Evolutionary conservation across 2,329 filamentous ascomycete species (phyloP).

Genomic region (Scedosporium boydii): DNA sequence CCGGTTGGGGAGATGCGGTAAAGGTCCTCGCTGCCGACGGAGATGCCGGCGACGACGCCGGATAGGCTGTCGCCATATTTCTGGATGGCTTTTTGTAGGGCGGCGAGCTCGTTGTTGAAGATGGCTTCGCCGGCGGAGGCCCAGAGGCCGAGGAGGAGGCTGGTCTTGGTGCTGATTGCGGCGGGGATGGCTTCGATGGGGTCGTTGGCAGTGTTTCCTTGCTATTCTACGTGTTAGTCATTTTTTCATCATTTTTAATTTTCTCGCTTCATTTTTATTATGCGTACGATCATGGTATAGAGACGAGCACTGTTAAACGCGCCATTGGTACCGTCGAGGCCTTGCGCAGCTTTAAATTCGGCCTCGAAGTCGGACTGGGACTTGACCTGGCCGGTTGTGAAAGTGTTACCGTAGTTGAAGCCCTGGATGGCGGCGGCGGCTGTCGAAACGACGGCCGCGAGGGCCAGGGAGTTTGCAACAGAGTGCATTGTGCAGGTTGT

Average conservation of each 20-base stretch:
- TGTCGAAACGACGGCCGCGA: slow-evolving; percentile 6
- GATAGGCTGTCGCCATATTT: slow-evolving; percentile 59
- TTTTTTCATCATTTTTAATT: too few relatives aligned
- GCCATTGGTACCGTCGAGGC: slow-evolving; percentile 52
- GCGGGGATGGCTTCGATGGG: slow-evolving; percentile 69
- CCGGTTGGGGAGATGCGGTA: slow-evolving; percentile 71
- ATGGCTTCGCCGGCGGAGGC: slow-evolving; percentile 53
- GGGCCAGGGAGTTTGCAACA: slow-evolving; percentile 1
- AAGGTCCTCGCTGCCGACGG: slow-evolving; percentile 77
- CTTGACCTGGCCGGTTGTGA: slow-evolving; percentile 51
- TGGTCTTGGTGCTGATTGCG: slow-evolving; percentile 70
- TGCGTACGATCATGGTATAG: slow-evolving; percentile 58
- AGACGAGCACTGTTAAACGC: slow-evolving; percentile 59
- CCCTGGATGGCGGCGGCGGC: slow-evolving; percentile 39
- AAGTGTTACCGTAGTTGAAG: slow-evolving; percentile 64
- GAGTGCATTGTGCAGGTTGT: slow-evolving; percentile 8
- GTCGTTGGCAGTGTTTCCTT: slow-evolving; percentile 54
- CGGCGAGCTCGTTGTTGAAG: slow-evolving; percentile 65
- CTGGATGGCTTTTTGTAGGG: slow-evolving; percentile 58
- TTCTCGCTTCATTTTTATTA: background rate
- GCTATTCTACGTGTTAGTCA: slow-evolving; percentile 28
- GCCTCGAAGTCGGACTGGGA: slow-evolving; percentile 55
- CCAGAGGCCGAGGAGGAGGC: slow-evolving; percentile 77
- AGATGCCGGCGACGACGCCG: slow-evolving; percentile 67
- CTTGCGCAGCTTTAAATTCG: slow-evolving; percentile 57